Evolutionary conservation across 2,329 filamentous ascomycete genomes (phyloP).

Genomic region (Monosporascus sp.): DNA sequence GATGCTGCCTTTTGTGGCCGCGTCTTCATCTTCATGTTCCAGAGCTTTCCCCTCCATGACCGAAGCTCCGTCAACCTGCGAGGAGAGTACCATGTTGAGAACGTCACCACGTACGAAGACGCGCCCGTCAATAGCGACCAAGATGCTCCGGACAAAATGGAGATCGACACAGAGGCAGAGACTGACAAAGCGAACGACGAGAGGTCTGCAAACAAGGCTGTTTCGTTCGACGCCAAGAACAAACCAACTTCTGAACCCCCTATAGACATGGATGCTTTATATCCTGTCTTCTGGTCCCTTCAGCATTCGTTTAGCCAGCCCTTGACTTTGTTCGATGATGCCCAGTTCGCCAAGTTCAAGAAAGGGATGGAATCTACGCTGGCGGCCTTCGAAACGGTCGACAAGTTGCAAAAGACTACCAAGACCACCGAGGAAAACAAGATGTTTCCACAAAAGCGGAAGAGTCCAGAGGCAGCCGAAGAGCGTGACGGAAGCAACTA

Average conservation of each 20-base stretch:
- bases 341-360: slow-evolving; percentile 76
- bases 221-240: slow-evolving; percentile 39
- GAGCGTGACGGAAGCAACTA: slow-evolving; percentile 68
- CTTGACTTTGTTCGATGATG: slow-evolving; percentile 68
- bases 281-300: slow-evolving; percentile 89
- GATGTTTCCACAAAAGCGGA: slow-evolving; percentile 61
- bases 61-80: slow-evolving; percentile 95
- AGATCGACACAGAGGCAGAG: slow-evolving; percentile 52
- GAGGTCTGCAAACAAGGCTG: slow-evolving; percentile 36
- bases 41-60: slow-evolving; percentile 93
- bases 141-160: slow-evolving; percentile 51
- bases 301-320: slow-evolving; percentile 91
- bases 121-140: slow-evolving; percentile 30
- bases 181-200: slow-evolving; percentile 27
- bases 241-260: slow-evolving; percentile 38
- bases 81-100: slow-evolving; percentile 93
- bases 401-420: slow-evolving; percentile 42
- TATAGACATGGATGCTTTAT: slow-evolving; percentile 67
- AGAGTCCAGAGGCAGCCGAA: slow-evolving; percentile 54
- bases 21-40: slow-evolving; percentile 98
- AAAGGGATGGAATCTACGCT: slow-evolving; percentile 65
- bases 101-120: slow-evolving; percentile 79
- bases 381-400: slow-evolving; percentile 47
- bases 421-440: slow-evolving; percentile 59
- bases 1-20: slow-evolving; percentile 96